phyloP scores from a whole-genome alignment of 345 rosid genomes.

The Barbarea vulgaris region DNA sequence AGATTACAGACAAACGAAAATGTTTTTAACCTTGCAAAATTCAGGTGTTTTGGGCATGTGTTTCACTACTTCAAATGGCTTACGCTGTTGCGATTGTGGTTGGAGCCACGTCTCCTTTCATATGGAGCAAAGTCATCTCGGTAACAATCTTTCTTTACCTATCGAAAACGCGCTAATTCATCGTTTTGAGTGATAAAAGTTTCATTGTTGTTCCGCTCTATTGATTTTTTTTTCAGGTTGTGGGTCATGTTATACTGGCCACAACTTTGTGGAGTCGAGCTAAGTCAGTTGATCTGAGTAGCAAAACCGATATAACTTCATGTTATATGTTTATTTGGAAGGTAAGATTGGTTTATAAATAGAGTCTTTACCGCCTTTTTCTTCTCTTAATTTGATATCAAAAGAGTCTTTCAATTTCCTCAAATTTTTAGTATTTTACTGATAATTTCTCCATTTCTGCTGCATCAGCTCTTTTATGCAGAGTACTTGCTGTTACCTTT shows the following conservation, averaged over 20 bases:
- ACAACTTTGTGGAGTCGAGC: constrained; percentile 70
- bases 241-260: constrained; percentile 73
- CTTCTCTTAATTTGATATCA: neutral
- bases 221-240: constrained; percentile 46
- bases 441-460: constrained; percentile 6
- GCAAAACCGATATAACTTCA: constrained; percentile 80
- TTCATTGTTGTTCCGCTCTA: neutral
- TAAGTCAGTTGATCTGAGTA: constrained; percentile 68
- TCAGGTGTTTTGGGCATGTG: constrained; percentile 93
- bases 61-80: constrained; percentile 81
- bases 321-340: constrained; percentile 98
- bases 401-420: neutral
- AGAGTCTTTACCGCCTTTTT: neutral
- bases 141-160: constrained; percentile 45
- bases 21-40: neutral
- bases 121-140: constrained; percentile 83
- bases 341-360: constrained; percentile 47
- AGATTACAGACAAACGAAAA: neutral
- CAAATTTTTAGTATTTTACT: constrained; percentile 9
- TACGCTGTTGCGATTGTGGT: constrained; percentile 72
- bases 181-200: neutral
- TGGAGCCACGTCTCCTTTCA: constrained; percentile 71
- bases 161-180: neutral
- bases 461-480: constrained; percentile 81
- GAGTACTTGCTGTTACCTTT: constrained; percentile 91